Percentiles rank a stretch among this genome's conserved stretches.
Conservation (phyloP, 495 filamentous ascomycete species). For the Penicillium manginii region DNA sequence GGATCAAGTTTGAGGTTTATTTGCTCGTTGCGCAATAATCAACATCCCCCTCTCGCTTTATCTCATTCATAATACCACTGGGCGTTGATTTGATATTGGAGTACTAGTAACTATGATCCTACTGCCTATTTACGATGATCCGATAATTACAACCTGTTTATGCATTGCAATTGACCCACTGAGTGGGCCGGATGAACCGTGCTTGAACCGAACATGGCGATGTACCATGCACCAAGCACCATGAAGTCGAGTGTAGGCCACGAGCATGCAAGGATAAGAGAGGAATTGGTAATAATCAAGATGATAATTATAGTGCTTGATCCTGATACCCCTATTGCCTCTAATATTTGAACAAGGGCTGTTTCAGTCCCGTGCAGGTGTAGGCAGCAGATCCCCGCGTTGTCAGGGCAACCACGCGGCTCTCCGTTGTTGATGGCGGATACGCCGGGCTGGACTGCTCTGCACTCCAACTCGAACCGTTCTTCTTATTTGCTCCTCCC, state of each 20-base stretch:
- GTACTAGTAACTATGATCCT: background rate
- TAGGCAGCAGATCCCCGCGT: background rate
- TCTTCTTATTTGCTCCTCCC: constrained; percentile 10
- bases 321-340: too few relatives aligned
- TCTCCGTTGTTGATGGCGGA: constrained; percentile 4
- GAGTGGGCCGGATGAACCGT: constrained; percentile 15
- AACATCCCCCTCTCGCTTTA: background rate
- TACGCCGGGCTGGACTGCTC: constrained; percentile 14
- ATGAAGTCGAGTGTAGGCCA: background rate
- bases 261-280: background rate
- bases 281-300: background rate
- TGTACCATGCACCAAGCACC: background rate
- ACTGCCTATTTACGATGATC: background rate
- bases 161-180: constrained; percentile 2
- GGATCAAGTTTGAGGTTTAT: background rate
- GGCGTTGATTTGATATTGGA: constrained; percentile 2
- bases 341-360: too few relatives aligned
- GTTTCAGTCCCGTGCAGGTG: constrained; percentile 3
- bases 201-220: background rate
- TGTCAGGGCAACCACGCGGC: background rate
- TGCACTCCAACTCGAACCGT: background rate
- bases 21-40: background rate
- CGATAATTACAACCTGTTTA: constrained; percentile 6
- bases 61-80: constrained; percentile 5
- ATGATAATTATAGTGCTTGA: too few relatives aligned